Evolutionary conservation across 495 filamentous ascomycete species (phyloP), one percentile per base, ranked within the genome.

Genomic region (Aspergillus nidulans): DNA sequence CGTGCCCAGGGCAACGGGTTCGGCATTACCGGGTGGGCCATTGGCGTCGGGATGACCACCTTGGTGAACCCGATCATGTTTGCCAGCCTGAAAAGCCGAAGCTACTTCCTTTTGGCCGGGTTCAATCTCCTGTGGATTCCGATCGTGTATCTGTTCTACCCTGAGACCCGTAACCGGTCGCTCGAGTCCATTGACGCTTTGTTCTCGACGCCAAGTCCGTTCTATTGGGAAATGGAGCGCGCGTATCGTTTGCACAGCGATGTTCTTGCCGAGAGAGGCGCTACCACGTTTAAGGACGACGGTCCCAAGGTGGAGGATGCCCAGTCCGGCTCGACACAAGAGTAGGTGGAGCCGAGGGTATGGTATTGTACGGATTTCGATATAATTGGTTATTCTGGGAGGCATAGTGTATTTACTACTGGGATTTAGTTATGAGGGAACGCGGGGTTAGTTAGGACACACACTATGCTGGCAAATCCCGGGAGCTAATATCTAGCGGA

Each of bases 131-230:
- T 79, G 28, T 82, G 77, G 72, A 68, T 79, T 10, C 78, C 80
- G 10, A 75, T 73, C 18, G 69, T 80, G 23, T 80, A 73, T 45
- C 67, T 79, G 56, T 77, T 85, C 64, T 84, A 79, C 59, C 82
- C 82, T 0, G 82, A 85, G 63, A 84, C 81, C 4, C 69, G 74
- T 1, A 77, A 79, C 43, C 74, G 81, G 6, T 77, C 70, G n/a
- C 65, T 85, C 8, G 82, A 84, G 53, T 80, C 80, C n/a, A 83
- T 82, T 58, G 76, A 83, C 20, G 69, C 72, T 4, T 71, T 84
- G 30, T 84, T 85, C 52, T 66, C 68, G 1, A 70, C 63, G 1
- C 23, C 59, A 0, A 71, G 65, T 49, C 68, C 68, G 13, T 74
- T 72, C 41, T 55, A 61, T 38, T 74, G 69, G 69, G 63, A 67